Conservation (phyloP, 2,329 filamentous ascomycete species). For the Aureobasidium melanogenum region DNA sequence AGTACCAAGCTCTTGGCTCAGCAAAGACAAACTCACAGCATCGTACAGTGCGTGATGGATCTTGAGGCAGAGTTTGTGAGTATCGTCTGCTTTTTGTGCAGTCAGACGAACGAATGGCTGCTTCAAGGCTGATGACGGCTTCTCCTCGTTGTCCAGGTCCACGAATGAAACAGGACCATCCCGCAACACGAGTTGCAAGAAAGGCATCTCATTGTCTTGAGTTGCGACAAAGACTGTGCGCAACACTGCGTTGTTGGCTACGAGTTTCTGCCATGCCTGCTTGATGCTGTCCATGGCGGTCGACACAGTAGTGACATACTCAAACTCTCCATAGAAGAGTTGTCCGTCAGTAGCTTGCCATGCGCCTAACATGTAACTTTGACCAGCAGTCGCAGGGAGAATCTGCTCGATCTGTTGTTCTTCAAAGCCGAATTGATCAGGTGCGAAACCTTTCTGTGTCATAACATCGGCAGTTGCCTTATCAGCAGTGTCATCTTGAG, state of each 20-base stretch:
- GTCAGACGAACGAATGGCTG: conserved; percentile 17
- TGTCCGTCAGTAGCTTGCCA: conserved; percentile 61
- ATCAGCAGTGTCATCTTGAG: neutral
- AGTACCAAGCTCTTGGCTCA: conserved; percentile 47
- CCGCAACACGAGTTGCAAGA: conserved; percentile 55
- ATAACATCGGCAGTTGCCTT: conserved; percentile 14
- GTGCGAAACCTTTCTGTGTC: conserved; percentile 5
- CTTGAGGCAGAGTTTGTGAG: conserved; percentile 30
- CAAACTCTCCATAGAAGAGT: conserved; percentile 68
- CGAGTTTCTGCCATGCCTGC: conserved; percentile 53
- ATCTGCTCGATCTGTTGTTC: conserved; percentile 43
- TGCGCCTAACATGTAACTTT: conserved; percentile 68
- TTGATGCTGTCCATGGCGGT: conserved; percentile 37
- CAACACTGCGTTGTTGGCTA: conserved; percentile 52
- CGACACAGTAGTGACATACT: conserved; percentile 43
- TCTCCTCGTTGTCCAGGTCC: conserved; percentile 15
- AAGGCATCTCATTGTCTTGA: conserved; percentile 36
- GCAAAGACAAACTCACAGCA: conserved; percentile 61
- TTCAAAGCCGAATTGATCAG: conserved; percentile 28
- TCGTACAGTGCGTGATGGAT: conserved; percentile 90
- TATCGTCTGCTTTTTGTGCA: conserved; percentile 14
- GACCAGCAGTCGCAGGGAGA: conserved; percentile 66
- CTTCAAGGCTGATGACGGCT: neutral
- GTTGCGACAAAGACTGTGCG: conserved; percentile 58
- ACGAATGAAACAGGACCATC: conserved; percentile 26